phyloP scores from a whole-genome alignment of 805 yeast genomes.

The Zygoascus ofunaensis region DNA sequence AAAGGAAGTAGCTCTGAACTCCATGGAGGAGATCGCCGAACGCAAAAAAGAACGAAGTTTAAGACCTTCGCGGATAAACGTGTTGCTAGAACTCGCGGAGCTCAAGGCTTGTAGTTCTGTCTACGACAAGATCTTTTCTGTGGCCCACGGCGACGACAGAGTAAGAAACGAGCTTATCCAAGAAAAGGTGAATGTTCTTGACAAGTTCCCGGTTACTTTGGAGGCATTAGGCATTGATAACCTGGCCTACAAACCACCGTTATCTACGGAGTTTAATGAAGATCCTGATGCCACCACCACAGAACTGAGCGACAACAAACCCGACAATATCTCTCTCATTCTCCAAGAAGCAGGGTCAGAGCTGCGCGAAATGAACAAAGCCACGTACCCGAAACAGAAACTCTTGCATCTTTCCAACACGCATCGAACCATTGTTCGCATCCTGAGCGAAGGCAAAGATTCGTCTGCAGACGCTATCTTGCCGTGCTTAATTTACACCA shows the following conservation, averaged over 20 bases:
- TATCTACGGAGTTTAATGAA: conserved; percentile 3
- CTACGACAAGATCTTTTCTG: conserved; percentile 29
- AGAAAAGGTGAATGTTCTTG: conserved; percentile 23
- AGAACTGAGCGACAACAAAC: conserved; percentile 1
- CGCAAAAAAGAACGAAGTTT: conserved; percentile 23
- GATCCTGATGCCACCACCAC: conserved; percentile 1
- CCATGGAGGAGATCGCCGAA: conserved; percentile 27
- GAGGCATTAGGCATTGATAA: conserved; percentile 24
- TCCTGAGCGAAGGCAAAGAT: conserved; percentile 14
- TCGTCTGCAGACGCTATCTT: conserved; percentile 32
- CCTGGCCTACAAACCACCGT: background rate
- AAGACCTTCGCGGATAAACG: conserved; percentile 19
- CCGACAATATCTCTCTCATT: conserved; percentile 8
- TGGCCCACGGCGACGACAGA: conserved; percentile 23
- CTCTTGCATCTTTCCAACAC: conserved; percentile 28
- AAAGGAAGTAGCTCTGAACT: conserved; percentile 27
- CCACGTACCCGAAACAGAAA: conserved; percentile 29
- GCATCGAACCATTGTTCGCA: conserved; percentile 30
- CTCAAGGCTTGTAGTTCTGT: conserved; percentile 28
- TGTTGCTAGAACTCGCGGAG: conserved; percentile 29
- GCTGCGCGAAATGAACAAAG: conserved; percentile 19
- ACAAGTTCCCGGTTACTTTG: conserved; percentile 21
- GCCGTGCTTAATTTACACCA: conserved; percentile 31
- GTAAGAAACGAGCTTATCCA: conserved; percentile 18
- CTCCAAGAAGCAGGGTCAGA: conserved; percentile 13